Conservation (phyloP, 352 stramenopile genomes). For the Phytophthora citrophthora region DNA sequence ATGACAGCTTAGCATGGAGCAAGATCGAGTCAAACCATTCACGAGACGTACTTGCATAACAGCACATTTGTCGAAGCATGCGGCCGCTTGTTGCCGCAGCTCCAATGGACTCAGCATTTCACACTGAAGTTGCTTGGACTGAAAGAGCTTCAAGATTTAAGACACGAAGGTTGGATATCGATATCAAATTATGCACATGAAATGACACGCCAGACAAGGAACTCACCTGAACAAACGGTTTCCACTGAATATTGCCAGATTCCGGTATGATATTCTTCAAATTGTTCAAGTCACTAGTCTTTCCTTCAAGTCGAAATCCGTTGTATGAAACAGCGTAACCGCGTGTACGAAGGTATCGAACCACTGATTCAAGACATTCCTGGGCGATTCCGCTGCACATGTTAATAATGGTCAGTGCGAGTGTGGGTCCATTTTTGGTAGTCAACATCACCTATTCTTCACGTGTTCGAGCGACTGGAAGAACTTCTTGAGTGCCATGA, state of each 20-base stretch:
- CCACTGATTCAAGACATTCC: constrained; percentile 19
- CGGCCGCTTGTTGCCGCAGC: constrained; percentile 31
- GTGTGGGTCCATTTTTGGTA: neutral
- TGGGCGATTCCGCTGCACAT: constrained; percentile 23
- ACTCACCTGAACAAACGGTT: constrained; percentile 26
- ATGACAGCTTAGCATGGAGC: neutral
- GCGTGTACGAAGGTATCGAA: constrained; percentile 31
- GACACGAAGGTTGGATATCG: neutral
- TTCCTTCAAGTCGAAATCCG: constrained; percentile 20
- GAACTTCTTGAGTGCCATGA: constrained; percentile 51
- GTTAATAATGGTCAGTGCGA: neutral
- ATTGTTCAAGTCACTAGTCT: neutral
- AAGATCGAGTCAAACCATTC: neutral
- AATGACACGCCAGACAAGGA: neutral
- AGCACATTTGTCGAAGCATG: constrained; percentile 45
- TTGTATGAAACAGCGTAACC: constrained; percentile 31
- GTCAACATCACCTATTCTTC: constrained; percentile 35
- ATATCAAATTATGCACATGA: neutral
- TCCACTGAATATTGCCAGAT: constrained; percentile 31
- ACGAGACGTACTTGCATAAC: constrained; percentile 39
- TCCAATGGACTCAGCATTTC: constrained; percentile 32
- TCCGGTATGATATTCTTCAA: constrained; percentile 19
- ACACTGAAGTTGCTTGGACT: constrained; percentile 36
- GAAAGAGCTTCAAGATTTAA: constrained; percentile 25
- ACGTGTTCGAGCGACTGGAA: constrained; percentile 56